phyloP scores from a whole-genome alignment of 345 rosid species.

The Physaria fendleri region DNA sequence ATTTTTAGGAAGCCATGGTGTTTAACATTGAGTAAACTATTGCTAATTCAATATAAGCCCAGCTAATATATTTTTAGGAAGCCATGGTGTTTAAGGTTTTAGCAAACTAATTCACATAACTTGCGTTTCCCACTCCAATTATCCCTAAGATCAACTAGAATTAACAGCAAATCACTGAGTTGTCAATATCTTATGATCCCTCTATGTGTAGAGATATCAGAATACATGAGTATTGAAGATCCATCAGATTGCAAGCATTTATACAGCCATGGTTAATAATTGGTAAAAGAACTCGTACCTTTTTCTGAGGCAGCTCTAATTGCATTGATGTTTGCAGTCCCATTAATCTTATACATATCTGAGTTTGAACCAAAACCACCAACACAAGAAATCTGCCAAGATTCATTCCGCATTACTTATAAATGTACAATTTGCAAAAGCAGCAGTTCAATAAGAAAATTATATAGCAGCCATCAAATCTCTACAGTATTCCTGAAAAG shows the following conservation, averaged over 20 bases:
- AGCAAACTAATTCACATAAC: too few relatives aligned
- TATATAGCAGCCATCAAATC: neutral
- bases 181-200: neutral
- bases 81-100: too few relatives aligned
- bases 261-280: neutral
- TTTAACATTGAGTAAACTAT: too few relatives aligned
- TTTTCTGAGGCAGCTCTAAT: conserved; percentile 85
- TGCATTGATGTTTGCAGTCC: conserved; percentile 91
- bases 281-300: conserved; percentile 34
- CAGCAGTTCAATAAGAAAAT: neutral
- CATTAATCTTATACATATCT: conserved; percentile 91
- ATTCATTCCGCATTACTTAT: neutral
- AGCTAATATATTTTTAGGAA: too few relatives aligned
- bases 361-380: conserved; percentile 97
- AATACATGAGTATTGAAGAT: neutral
- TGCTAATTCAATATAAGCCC: too few relatives aligned
- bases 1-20: too few relatives aligned
- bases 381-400: conserved; percentile 76
- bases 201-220: neutral
- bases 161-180: too few relatives aligned
- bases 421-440: too few relatives aligned
- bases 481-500: neutral
- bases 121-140: too few relatives aligned
- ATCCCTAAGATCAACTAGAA: too few relatives aligned
- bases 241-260: neutral